These are phyloP conservation scores for Asterella californica DNA, from an alignment of 225 moss, liverwort and hornwort genomes.

Conservation along the genomic window DNA sequence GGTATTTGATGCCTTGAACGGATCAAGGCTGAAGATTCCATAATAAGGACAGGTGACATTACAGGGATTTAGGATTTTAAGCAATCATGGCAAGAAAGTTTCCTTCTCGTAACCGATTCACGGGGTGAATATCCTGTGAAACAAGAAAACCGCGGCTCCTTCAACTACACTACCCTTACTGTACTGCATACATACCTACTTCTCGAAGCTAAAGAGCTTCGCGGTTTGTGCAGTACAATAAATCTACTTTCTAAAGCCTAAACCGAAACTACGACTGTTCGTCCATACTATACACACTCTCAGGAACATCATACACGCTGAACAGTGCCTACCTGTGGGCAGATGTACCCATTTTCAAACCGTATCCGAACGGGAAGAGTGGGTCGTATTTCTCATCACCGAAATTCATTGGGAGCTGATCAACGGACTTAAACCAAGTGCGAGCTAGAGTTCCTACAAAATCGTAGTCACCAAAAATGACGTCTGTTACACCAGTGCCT, in stretches of 20 bases:
- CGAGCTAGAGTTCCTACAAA: conserved; percentile 54
- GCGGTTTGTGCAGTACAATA: neutral
- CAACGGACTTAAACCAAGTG: conserved; percentile 63
- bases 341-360: conserved; percentile 44
- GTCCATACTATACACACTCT: neutral
- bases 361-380: conserved; percentile 72
- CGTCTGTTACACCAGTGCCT: conserved; percentile 54
- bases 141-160: too few relatives aligned
- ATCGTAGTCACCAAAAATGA: conserved; percentile 62
- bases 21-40: too few relatives aligned
- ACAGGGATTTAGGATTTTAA: neutral
- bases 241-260: neutral
- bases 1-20: too few relatives aligned
- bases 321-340: neutral
- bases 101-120: neutral
- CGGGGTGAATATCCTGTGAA: neutral
- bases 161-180: too few relatives aligned
- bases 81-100: neutral
- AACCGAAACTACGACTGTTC: neutral
- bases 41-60: neutral
- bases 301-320: neutral
- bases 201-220: neutral
- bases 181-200: neutral
- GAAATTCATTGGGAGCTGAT: conserved; percentile 81
- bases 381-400: conserved; percentile 64